phyloP scores from a whole-genome alignment of 108 stramenopile species.

The Skeletonema menzelii region DNA sequence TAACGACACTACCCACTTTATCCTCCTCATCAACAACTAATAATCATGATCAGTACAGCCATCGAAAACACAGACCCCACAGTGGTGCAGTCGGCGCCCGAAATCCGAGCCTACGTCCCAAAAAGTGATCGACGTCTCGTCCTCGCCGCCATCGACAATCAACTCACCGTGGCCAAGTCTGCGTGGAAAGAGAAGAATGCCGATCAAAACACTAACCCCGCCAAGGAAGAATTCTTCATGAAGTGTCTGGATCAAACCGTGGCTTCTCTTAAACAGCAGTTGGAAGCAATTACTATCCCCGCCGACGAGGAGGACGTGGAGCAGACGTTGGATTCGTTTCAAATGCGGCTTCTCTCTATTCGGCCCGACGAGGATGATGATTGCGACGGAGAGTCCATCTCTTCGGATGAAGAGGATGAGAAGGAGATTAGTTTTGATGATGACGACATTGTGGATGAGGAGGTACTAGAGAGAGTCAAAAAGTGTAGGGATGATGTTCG shows the following conservation, averaged over 20 bases:
- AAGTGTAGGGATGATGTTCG: slow-evolving; percentile 14
- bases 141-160: slow-evolving; percentile 26
- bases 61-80: background rate
- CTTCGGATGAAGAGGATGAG: slow-evolving; percentile 17
- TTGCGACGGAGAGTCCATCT: slow-evolving; percentile 15
- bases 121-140: slow-evolving; percentile 12
- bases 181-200: slow-evolving; percentile 19
- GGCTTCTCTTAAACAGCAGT: slow-evolving; percentile 17
- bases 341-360: slow-evolving; percentile 14
- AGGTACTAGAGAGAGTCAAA: slow-evolving; percentile 31
- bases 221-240: slow-evolving; percentile 23
- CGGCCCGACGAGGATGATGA: slow-evolving; percentile 10
- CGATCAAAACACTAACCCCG: background rate
- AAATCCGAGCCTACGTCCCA: slow-evolving; percentile 10
- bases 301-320: slow-evolving; percentile 21
- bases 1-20: background rate
- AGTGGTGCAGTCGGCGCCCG: background rate
- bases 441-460: slow-evolving; percentile 37
- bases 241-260: slow-evolving; percentile 25
- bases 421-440: slow-evolving; percentile 30
- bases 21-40: background rate
- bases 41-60: background rate
- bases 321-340: slow-evolving; percentile 16
- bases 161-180: slow-evolving; percentile 7
- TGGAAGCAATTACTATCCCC: slow-evolving; percentile 16